These are phyloP conservation scores for Trypanosoma conorhini DNA, from an alignment of 208 protist genomes.

Conservation along the genomic window DNA sequence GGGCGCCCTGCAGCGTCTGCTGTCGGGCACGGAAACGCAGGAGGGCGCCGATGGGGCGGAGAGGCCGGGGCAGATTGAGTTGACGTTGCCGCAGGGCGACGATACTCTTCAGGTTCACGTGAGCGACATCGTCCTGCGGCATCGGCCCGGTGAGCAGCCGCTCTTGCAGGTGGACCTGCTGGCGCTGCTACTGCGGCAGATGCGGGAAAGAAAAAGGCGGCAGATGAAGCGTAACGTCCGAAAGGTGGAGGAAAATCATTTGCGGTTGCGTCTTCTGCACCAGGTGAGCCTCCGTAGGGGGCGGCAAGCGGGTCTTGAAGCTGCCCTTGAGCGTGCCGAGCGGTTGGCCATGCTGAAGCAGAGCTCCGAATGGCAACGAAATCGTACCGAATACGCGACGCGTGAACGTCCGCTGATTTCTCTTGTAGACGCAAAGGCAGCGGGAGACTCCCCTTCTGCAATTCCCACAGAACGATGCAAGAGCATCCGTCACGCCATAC, in stretches of 20 bases:
- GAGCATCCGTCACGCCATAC: conserved; percentile 25
- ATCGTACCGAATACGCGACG: neutral
- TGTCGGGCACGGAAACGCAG: neutral
- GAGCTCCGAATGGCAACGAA: neutral
- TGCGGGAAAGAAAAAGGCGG: neutral
- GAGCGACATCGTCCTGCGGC: conserved; percentile 9
- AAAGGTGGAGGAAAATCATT: conserved; percentile 4
- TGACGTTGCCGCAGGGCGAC: neutral
- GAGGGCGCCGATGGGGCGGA: neutral
- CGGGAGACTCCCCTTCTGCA: neutral
- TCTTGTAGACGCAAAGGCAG: neutral
- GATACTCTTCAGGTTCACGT: neutral
- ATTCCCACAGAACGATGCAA: conserved; percentile 8
- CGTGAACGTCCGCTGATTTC: conserved; percentile 1
- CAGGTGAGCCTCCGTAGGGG: neutral
- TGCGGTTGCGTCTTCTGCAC: conserved; percentile 8
- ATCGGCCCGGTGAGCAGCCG: neutral
- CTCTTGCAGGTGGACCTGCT: conserved; percentile 8
- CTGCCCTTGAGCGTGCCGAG: conserved; percentile 6
- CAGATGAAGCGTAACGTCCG: neutral
- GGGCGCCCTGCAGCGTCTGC: conserved; percentile 8
- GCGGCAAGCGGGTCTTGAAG: neutral
- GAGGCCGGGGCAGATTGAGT: conserved; percentile 4
- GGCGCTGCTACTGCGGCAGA: neutral
- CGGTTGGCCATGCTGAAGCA: conserved; percentile 8